Evolutionary conservation across 73 alveolate genomes (phyloP).

Genomic region (Uronychia binucleata): DNA sequence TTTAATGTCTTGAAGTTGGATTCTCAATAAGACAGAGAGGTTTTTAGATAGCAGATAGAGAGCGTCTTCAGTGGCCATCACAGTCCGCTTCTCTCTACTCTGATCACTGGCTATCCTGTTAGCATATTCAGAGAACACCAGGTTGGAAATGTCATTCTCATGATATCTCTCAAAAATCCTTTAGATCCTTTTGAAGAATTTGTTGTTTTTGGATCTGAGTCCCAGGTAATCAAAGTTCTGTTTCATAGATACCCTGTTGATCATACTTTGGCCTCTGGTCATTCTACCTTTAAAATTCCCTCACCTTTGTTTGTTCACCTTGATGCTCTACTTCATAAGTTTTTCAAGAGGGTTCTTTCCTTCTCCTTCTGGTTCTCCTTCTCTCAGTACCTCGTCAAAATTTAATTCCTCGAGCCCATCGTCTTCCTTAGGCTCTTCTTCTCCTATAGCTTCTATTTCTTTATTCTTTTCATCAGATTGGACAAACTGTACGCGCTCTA

Average conservation of each 20-base stretch:
- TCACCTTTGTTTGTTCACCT: neutral
- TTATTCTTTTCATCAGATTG: neutral
- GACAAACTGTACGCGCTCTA: neutral
- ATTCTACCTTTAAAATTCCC: neutral
- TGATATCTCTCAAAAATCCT: constrained; percentile 21
- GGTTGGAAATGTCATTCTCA: neutral
- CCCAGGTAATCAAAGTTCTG: constrained; percentile 56
- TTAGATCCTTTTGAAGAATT: constrained; percentile 41
- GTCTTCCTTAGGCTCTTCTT: neutral
- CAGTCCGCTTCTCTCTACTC: constrained; percentile 27
- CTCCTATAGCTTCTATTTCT: neutral
- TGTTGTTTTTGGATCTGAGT: constrained; percentile 22
- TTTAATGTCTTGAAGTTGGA: constrained; percentile 27
- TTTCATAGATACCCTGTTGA: constrained; percentile 14
- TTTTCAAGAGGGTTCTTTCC: neutral
- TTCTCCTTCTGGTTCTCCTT: neutral
- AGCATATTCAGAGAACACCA: constrained; percentile 48
- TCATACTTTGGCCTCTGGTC: neutral
- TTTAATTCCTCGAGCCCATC: neutral
- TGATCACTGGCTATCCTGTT: constrained; percentile 30
- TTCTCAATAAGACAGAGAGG: constrained; percentile 34
- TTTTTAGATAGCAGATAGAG: constrained; percentile 43
- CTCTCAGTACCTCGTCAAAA: neutral
- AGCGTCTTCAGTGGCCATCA: constrained; percentile 35
- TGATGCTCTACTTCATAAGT: neutral